Base-by-base conservation (phyloP, 441 rosid species). In the Daphne laureola region DNA sequence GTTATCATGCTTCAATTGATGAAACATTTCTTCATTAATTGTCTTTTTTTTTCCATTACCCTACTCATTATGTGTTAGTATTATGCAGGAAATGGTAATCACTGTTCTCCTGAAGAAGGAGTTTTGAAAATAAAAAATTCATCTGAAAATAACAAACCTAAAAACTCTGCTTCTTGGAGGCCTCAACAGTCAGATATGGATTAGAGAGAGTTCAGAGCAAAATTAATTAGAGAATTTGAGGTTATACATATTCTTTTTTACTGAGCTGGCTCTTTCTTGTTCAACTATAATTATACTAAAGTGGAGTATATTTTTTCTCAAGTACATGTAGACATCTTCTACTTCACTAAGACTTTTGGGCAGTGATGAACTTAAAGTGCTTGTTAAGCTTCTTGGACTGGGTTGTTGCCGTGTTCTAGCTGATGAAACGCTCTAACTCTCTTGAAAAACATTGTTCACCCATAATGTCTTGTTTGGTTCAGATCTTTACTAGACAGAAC, bases 201-300 rank as follows among this genome's bases (percentile, higher is more conserved):
- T 61, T 91, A 96, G 98, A 82, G 98, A 77, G 93, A 80, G 60
- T 91, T 91, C 73, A 79, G 98, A 66, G 96, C 95, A 17, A 80
- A 67, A 67, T 72, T 91, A 62, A 79, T 78, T 73, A 66, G 71
- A 54, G 78, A 68, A 55, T 94, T 86, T 65, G 82, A 91, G 98
- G 98, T 87, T 64, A 66, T n/a, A 12, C 36, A 2, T 21, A 21
- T 55, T 70, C n/a, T n/a, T 55, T 40, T 25, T 60, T 62, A 17
- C 53, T 46, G 17, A 45, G 21, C 40, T 13, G 11, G 38, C 4
- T 59, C 14, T 54, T 21, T 9, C 15, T 38, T 35, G 40, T 57
- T 50, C 51, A 4, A 9, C n/a, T n/a, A n/a, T n/a, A n/a, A n/a
- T n/a, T n/a, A n/a, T n/a, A n/a, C n/a, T n/a, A n/a, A n/a, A n/a